Conservation (phyloP, 202 grass and related monocot species). For the Schoenoplectus triqueter region DNA sequence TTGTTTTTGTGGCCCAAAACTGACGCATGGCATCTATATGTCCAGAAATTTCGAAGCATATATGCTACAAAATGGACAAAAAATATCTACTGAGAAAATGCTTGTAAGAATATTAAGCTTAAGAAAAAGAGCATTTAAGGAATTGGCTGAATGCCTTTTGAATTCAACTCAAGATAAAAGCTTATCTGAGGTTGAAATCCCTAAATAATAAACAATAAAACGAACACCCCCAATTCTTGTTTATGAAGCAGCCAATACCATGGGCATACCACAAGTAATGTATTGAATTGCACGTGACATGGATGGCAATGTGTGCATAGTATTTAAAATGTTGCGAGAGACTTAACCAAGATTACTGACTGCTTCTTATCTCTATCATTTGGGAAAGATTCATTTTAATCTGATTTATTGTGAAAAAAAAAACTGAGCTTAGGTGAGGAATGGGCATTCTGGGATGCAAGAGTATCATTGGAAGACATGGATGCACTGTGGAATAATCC, state of each 20-base stretch:
- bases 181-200: background rate
- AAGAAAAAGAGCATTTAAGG: background rate
- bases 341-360: background rate
- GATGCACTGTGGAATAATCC: conserved; percentile 77
- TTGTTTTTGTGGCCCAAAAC: background rate
- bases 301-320: background rate
- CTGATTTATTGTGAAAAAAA: conserved; percentile 10
- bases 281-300: background rate
- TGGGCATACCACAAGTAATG: background rate
- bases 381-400: background rate
- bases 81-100: background rate
- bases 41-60: background rate
- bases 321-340: background rate
- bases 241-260: background rate
- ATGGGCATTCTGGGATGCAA: conserved; percentile 80
- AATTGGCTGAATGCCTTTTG: background rate
- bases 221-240: background rate
- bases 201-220: background rate
- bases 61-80: background rate
- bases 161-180: background rate
- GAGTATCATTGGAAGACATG: conserved; percentile 77
- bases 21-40: background rate
- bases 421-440: conserved; percentile 51
- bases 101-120: conserved; percentile 10
- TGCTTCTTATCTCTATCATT: conserved; percentile 2